phyloP scores from a whole-genome alignment of 2,329 filamentous ascomycete species.

The Aquanectria penicillioides region DNA sequence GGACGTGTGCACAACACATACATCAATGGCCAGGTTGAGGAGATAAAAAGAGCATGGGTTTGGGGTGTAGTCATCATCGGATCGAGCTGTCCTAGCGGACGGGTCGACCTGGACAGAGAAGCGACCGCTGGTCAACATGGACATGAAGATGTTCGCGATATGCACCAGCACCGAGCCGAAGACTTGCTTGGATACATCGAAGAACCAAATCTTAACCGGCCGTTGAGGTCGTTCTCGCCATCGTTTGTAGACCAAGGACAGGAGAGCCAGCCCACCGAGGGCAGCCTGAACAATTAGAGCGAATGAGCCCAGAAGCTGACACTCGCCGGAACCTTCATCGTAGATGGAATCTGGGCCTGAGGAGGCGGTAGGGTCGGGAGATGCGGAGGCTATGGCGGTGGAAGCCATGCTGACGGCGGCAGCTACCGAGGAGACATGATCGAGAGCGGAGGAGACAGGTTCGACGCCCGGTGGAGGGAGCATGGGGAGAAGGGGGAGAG shows the following conservation, averaged over 20 bases:
- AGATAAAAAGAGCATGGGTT: constrained; percentile 98
- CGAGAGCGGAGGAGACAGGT: constrained; percentile 27
- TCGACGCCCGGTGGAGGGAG: constrained; percentile 36
- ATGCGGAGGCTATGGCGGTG: constrained; percentile 42
- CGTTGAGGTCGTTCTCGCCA: constrained; percentile 92
- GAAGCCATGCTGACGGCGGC: constrained; percentile 41
- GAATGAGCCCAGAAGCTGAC: constrained; percentile 87
- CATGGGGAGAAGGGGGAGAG: constrained; percentile 25
- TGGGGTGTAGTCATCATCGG: constrained; percentile 71
- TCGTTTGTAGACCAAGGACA: constrained; percentile 91
- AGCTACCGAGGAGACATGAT: constrained; percentile 37
- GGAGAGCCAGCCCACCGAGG: constrained; percentile 82
- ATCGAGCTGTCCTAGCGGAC: constrained; percentile 51
- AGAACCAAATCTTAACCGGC: constrained; percentile 96
- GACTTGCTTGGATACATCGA: constrained; percentile 97
- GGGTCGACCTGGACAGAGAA: constrained; percentile 73
- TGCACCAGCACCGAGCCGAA: constrained; percentile 93
- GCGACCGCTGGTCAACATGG: constrained; percentile 90
- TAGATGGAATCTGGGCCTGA: constrained; percentile 37
- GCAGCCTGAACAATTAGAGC: constrained; percentile 90
- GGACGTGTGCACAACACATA: constrained; percentile 60
- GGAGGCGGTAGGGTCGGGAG: constrained; percentile 41
- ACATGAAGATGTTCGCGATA: constrained; percentile 93
- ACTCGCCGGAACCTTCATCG: constrained; percentile 74
- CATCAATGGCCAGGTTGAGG: constrained; percentile 93